Evolutionary conservation across 2,329 filamentous ascomycete species (phyloP).

Genomic region (Colletotrichum lentis): DNA sequence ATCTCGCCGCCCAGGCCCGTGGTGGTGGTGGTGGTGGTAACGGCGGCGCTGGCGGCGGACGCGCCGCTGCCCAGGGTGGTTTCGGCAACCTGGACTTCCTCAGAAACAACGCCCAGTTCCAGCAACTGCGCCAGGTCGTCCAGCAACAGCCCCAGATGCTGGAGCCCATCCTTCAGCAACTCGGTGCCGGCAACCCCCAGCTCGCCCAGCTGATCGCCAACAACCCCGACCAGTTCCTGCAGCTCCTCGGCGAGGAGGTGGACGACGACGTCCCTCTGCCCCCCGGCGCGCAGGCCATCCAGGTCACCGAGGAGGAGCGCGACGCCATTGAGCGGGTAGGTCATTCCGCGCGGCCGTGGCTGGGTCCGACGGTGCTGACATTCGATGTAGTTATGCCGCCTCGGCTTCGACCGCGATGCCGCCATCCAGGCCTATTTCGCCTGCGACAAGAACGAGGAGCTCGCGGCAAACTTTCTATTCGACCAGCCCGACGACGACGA

Average conservation of each 20-base stretch:
- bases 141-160: constrained; percentile 99
- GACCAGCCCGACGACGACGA: constrained; percentile 92
- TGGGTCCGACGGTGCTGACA: constrained; percentile 28
- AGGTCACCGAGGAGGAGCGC: constrained; percentile 93
- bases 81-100: constrained; percentile 90
- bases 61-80: constrained; percentile 57
- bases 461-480: constrained; percentile 97
- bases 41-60: constrained; percentile 49
- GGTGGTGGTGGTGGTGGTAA: constrained; percentile 50
- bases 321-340: constrained; percentile 93
- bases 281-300: constrained; percentile 87
- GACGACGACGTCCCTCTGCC: constrained; percentile 86
- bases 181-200: constrained; percentile 92
- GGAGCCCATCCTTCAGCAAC: constrained; percentile 95
- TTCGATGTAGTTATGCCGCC: constrained; percentile 75
- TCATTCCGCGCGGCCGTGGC: background rate
- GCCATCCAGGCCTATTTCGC: constrained; percentile 99
- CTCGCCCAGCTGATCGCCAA: constrained; percentile 90
- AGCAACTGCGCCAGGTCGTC: constrained; percentile 95
- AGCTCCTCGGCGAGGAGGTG: constrained; percentile 85
- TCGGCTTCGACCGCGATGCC: constrained; percentile 91
- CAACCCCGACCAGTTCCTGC: constrained; percentile 92
- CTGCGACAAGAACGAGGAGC: constrained; percentile 98
- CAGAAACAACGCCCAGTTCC: constrained; percentile 95
- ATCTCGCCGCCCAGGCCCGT: constrained; percentile 79